Conservation (phyloP, 306 rosid species). For the Gastrolobium villosum region DNA sequence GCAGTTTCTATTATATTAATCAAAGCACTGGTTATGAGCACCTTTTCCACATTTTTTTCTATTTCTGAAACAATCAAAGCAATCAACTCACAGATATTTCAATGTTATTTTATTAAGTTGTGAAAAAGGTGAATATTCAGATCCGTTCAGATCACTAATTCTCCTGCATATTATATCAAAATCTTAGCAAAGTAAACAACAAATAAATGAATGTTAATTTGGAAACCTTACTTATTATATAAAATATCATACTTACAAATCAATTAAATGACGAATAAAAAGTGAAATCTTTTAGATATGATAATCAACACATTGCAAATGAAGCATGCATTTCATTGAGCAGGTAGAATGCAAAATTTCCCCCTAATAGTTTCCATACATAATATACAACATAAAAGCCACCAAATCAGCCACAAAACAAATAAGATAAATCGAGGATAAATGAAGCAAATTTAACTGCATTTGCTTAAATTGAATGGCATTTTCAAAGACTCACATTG, state of each 20-base stretch:
- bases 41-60: not conserved
- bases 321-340: too few species aligned
- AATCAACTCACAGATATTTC: slow-evolving; percentile 65
- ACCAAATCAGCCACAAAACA: too few species aligned
- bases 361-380: too few species aligned
- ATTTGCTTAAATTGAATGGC: slow-evolving; percentile 25
- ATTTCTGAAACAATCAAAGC: slow-evolving; percentile 20
- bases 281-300: too few species aligned
- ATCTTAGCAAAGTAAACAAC: slow-evolving; percentile 14
- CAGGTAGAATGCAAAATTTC: too few species aligned
- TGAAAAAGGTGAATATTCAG: slow-evolving; percentile 60
- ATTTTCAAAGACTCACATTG: slow-evolving; percentile 40
- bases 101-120: slow-evolving; percentile 43
- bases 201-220: not conserved
- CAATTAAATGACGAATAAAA: too few species aligned
- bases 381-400: too few species aligned
- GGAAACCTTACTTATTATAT: not conserved
- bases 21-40: not conserved
- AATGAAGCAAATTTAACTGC: too few species aligned
- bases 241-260: slow-evolving; percentile 45
- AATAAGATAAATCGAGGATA: too few species aligned
- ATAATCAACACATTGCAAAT: too few species aligned
- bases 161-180: slow-evolving; percentile 64
- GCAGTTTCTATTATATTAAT: slow-evolving; percentile 59
- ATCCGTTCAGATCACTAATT: slow-evolving; percentile 77